Conservation (phyloP, 1,284 basidiomycete species). For the Pisolithus thermaeus region DNA sequence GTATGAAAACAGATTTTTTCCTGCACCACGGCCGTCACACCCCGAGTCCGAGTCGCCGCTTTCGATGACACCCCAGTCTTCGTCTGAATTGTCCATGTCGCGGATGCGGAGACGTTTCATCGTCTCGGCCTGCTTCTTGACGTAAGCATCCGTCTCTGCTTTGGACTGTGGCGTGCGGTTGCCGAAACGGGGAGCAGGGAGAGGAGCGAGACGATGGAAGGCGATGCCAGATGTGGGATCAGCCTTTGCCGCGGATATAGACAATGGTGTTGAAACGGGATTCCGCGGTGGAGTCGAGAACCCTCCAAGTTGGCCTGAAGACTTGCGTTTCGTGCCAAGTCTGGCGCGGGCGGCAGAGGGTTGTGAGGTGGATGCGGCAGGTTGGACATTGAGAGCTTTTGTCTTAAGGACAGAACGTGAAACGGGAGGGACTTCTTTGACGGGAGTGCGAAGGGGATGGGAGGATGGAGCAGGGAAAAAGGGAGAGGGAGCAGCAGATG, state of each 20-base stretch:
- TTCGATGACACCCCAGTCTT: conserved; percentile 36
- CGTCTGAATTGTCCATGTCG: conserved; percentile 42
- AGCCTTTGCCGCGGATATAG: conserved; percentile 38
- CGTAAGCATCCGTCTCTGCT: conserved; percentile 57
- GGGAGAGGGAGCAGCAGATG: conserved; percentile 32
- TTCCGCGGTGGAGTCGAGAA: conserved; percentile 42
- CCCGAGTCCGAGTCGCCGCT: conserved; percentile 50
- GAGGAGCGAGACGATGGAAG: conserved; percentile 62
- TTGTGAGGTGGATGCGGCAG: conserved; percentile 14
- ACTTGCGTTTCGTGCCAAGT: conserved; percentile 62
- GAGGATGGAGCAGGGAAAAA: conserved; percentile 38
- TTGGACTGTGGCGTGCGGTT: conserved; percentile 50
- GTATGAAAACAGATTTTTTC: conserved; percentile 20
- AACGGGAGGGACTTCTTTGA: conserved; percentile 39
- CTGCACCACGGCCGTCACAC: conserved; percentile 37
- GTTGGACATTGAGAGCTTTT: conserved; percentile 27
- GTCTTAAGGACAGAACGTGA: conserved; percentile 26
- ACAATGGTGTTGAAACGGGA: conserved; percentile 41
- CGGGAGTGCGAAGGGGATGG: conserved; percentile 48
- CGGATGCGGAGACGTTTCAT: conserved; percentile 59
- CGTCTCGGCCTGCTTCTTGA: conserved; percentile 59
- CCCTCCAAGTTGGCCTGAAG: conserved; percentile 26
- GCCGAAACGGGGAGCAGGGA: conserved; percentile 53
- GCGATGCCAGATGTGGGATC: conserved; percentile 27
- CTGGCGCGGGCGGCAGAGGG: conserved; percentile 27